Conservation (phyloP, 148 eudicot genomes). For the Persicaria tinctoria region DNA sequence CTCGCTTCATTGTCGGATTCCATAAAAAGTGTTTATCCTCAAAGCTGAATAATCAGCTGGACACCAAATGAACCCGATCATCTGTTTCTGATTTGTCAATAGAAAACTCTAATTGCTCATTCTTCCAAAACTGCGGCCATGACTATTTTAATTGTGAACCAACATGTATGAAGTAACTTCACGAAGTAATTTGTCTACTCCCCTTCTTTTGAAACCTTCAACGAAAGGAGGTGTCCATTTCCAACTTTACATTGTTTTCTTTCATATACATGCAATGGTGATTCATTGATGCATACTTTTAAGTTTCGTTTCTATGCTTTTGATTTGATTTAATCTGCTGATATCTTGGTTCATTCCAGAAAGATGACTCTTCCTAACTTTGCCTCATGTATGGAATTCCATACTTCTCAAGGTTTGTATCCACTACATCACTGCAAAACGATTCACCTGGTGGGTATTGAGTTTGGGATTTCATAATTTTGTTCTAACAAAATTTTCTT, state of each 20-base stretch:
- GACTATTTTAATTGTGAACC: no score
- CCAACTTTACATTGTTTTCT: neutral
- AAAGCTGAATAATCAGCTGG: neutral
- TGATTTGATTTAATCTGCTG: neutral
- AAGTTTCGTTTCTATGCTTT: no score
- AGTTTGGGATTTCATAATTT: conserved; percentile 3
- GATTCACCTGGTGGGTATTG: conserved; percentile 73
- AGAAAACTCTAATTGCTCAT: no score
- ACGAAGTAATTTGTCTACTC: no score
- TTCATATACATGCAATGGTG: neutral
- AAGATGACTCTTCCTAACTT: conserved; percentile 3
- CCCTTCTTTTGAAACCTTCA: no score
- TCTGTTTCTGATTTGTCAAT: no score
- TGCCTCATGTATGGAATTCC: conserved; percentile 54
- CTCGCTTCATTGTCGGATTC: neutral
- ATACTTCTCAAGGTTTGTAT: conserved; percentile 46
- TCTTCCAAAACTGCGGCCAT: no score
- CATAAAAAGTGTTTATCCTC: neutral
- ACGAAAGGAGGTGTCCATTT: no score
- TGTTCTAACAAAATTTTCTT: neutral
- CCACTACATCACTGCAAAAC: conserved; percentile 85
- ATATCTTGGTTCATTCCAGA: neutral
- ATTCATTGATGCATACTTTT: no score
- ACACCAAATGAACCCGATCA: neutral
- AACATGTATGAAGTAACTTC: no score